Evolutionary conservation across 805 yeast genomes (phyloP).

Genomic region (Kazachstania africana): DNA sequence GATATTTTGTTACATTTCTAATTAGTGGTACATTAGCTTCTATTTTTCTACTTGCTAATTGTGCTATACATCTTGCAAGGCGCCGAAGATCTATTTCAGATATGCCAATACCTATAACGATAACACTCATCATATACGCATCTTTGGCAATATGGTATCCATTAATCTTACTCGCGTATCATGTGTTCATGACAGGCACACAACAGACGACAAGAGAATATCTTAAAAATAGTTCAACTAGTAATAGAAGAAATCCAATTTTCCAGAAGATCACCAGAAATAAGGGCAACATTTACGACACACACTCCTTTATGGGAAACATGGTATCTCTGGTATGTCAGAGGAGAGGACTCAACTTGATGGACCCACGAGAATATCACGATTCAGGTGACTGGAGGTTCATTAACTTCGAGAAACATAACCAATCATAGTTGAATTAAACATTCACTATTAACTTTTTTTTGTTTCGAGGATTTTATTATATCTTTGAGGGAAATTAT

Average conservation of each 20-base stretch:
- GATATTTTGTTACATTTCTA: constrained; percentile 45
- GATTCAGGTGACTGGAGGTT: constrained; percentile 31
- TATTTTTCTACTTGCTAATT: constrained; percentile 14
- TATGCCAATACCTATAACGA: constrained; percentile 27
- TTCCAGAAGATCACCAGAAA: constrained; percentile 12
- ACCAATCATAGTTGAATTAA: not conserved
- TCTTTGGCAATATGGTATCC: constrained; percentile 45
- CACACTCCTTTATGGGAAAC: constrained; percentile 24
- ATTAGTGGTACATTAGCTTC: constrained; percentile 26
- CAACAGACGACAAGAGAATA: constrained; percentile 69
- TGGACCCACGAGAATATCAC: constrained; percentile 23
- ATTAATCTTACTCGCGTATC: constrained; percentile 38
- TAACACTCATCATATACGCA: constrained; percentile 43
- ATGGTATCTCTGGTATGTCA: constrained; percentile 24
- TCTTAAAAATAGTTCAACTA: constrained; percentile 38
- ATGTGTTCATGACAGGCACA: constrained; percentile 39
- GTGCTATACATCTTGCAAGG: constrained; percentile 14
- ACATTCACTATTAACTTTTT: not conserved
- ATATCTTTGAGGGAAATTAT: constrained; percentile 5
- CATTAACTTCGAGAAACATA: constrained; percentile 1
- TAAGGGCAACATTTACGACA: constrained; percentile 29
- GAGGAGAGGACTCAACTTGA: constrained; percentile 29
- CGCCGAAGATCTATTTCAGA: constrained; percentile 5
- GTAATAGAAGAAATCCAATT: constrained; percentile 27
- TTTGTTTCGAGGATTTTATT: not conserved